A percentile compares a stretch with the other conserved stretches of the same genome.
phyloP scores from a whole-genome alignment of 2,329 filamentous ascomycete species.

The Raffaelea arxii region DNA sequence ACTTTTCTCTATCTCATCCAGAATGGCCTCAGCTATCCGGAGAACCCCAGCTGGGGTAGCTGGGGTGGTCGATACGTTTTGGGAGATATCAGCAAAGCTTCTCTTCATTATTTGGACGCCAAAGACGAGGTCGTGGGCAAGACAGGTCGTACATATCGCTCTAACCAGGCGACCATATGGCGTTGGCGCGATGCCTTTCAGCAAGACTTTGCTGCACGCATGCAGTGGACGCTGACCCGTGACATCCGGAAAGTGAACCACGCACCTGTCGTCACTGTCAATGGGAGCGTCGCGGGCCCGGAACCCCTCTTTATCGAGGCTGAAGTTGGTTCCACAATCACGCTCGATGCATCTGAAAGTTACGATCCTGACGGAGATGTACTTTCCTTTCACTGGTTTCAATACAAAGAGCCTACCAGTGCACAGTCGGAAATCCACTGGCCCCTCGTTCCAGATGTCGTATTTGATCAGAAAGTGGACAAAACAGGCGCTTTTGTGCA shows the following conservation, averaged over 20 bases:
- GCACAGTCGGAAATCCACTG: constrained; percentile 29
- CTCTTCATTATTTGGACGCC: constrained; percentile 20
- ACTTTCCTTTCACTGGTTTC: constrained; percentile 40
- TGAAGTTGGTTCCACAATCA: constrained; percentile 27
- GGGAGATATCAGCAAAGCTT: neutral
- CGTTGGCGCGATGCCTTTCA: constrained; percentile 30
- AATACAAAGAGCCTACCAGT: constrained; percentile 29
- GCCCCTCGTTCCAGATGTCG: constrained; percentile 28
- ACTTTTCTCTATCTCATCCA: constrained; percentile 39
- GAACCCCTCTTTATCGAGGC: constrained; percentile 28
- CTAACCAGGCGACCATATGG: constrained; percentile 29
- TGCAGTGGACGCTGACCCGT: constrained; percentile 25
- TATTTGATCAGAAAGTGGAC: constrained; percentile 18
- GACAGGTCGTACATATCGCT: constrained; percentile 17
- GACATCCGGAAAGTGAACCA: constrained; percentile 29
- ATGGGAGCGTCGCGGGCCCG: constrained; percentile 26
- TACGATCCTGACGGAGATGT: constrained; percentile 35
- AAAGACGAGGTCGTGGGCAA: constrained; percentile 18
- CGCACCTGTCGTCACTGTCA: constrained; percentile 32
- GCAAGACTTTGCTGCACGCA: constrained; percentile 31
- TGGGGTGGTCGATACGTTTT: constrained; percentile 32
- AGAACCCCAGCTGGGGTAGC: constrained; percentile 35
- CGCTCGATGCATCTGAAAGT: constrained; percentile 32
- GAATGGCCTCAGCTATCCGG: constrained; percentile 35
- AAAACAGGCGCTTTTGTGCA: constrained; percentile 19